Evolutionary conservation across 1,139 yeast genomes (phyloP), one percentile per base, ranked within the genome.

Genomic region (Scheffersomyces titani): DNA sequence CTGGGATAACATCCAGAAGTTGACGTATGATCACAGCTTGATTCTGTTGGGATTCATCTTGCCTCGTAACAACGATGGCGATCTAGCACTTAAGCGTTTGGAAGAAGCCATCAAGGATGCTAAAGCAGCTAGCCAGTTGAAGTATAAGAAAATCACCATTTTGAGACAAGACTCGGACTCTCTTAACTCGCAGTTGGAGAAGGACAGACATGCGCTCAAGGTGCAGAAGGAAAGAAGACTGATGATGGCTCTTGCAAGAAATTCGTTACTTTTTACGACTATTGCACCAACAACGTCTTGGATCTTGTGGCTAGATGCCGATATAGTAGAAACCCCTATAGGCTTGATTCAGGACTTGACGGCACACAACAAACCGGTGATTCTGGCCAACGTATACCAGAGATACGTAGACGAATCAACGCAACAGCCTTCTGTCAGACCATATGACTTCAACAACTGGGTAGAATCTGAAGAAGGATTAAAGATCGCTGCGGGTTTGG

Each of bases 401-500:
- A 80, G 96, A 63, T 92, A 75, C 71, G 78, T 63, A 57, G 88
- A 90, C 64, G 81, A 82, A 46, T 86, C 85, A 53, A 78, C 83
- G 53, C 80, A 84, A 57, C 75, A 82, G 62, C 77, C 78, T n/a
- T 76, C 83, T 30, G 86, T 90, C 58, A 83, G 98, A 66, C 96
- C 98, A 16, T 94, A 94, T 70, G 99, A 94, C 72, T 93, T 82
- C 78, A 94, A 94, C 77, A 93, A 96, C 72, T 94, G 99, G 99
- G 89, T 89, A 55, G 99, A 94, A 71, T 87, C 96, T 57, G 96
- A 90, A 57, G 89, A 86, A 64, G 98, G 97, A 2, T 78, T 87
- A 66, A 82, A 86, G 66, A 72, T 94, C 54, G 98, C 97, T 3
- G 72, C 81, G 13, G 70, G 77, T 5, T 80, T 94, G 87, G 73